Evolutionary conservation across 257 asterid species (phyloP).

Genomic region (Hygrophila difformis): DNA sequence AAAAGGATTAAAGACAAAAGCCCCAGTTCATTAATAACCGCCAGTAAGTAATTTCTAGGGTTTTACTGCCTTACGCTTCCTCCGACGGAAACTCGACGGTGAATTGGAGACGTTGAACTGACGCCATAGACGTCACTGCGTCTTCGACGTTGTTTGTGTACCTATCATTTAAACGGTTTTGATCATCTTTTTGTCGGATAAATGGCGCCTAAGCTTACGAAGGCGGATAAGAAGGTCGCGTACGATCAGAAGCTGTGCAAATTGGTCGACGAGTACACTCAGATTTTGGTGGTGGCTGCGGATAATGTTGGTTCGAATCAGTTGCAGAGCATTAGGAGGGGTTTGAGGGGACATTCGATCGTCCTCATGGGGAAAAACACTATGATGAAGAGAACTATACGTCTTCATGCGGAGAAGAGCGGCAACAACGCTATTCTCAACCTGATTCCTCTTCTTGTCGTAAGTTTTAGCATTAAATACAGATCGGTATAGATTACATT

Average conservation of each 20-base stretch:
- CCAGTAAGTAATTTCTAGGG: slow-evolving; percentile 11
- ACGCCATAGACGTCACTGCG: slow-evolving; percentile 61
- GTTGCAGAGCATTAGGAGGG: slow-evolving; percentile 64
- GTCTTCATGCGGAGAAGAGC: slow-evolving; percentile 68
- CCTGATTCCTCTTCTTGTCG: slow-evolving; percentile 74
- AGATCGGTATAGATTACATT: background rate
- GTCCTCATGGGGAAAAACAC: slow-evolving; percentile 94
- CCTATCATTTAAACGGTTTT: slow-evolving; percentile 34
- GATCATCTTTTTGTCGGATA: slow-evolving; percentile 4
- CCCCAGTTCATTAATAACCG: background rate
- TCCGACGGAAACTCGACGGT: slow-evolving; percentile 14
- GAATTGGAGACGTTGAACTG: slow-evolving; percentile 64
- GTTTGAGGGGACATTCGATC: slow-evolving; percentile 66
- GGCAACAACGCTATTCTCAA: slow-evolving; percentile 53
- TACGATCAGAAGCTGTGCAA: slow-evolving; percentile 68
- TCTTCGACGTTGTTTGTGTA: slow-evolving; percentile 74
- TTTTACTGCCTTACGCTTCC: background rate
- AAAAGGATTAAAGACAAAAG: background rate
- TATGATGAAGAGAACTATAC: slow-evolving; percentile 77
- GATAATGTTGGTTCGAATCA: slow-evolving; percentile 87
- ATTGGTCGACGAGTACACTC: slow-evolving; percentile 66
- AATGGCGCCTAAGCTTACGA: slow-evolving; percentile 54
- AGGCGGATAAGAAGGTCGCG: slow-evolving; percentile 70
- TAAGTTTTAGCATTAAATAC: slow-evolving; percentile 18
- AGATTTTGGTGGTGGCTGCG: slow-evolving; percentile 60